Percentiles rank a stretch among this genome's conserved stretches.
phyloP scores from a whole-genome alignment of 768 basidiomycete genomes.

The Hypsizygus marmoreus region DNA sequence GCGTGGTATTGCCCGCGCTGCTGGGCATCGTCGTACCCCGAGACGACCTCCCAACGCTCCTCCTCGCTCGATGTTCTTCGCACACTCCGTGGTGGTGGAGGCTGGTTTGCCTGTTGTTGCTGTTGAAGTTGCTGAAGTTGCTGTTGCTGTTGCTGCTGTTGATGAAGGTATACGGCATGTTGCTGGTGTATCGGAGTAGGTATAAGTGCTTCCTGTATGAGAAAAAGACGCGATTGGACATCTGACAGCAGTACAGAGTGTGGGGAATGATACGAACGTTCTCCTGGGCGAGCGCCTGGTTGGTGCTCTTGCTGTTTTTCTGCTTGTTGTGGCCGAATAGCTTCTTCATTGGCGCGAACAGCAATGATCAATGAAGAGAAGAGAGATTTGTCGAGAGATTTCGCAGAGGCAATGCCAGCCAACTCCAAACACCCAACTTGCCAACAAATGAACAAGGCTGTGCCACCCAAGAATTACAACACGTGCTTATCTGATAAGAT shows the following conservation, averaged over 20 bases:
- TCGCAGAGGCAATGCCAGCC: constrained; percentile 7
- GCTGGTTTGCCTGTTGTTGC: constrained; percentile 14
- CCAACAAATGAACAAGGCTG: constrained; percentile 1
- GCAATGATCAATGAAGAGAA: background rate
- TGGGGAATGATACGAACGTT: constrained; percentile 17
- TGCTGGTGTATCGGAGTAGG: constrained; percentile 41
- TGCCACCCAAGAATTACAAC: background rate
- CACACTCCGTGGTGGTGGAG: constrained; percentile 16
- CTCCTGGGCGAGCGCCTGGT: constrained; percentile 33
- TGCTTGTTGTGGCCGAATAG: constrained; percentile 55
- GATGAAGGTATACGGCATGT: constrained; percentile 32
- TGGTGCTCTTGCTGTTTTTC: constrained; percentile 33
- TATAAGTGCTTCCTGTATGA: constrained; percentile 19
- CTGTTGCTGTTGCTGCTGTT: constrained; percentile 18
- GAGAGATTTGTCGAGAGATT: too few species aligned
- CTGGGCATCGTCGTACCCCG: constrained; percentile 27
- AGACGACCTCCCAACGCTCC: constrained; percentile 50
- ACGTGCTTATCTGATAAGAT: constrained; percentile 1
- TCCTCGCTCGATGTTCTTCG: constrained; percentile 33
- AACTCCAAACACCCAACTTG: background rate
- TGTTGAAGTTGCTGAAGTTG: constrained; percentile 8
- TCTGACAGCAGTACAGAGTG: background rate
- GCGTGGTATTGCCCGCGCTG: constrained; percentile 24
- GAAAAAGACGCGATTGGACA: constrained; percentile 3
- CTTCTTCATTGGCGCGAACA: constrained; percentile 51